phyloP scores from a whole-genome alignment of 2,329 filamentous ascomycete genomes.

The Juglanconis sp. region DNA sequence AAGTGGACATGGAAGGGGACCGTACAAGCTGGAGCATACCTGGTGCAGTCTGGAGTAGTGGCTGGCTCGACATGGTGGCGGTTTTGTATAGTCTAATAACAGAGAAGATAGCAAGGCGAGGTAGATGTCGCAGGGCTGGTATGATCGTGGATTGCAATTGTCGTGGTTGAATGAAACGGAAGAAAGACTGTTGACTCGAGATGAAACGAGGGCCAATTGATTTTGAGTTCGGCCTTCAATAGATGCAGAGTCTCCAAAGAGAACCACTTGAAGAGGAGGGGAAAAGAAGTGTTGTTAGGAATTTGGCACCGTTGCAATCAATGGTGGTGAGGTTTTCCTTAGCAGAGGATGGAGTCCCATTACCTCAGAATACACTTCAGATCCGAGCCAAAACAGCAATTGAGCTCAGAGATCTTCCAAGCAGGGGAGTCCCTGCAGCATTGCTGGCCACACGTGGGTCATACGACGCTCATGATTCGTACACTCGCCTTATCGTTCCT shows the following conservation, averaged over 20 bases:
- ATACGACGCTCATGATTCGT: not conserved
- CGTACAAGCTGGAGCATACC: constrained; percentile 51
- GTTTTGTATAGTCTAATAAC: constrained; percentile 4
- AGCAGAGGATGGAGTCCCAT: not conserved
- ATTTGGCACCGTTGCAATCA: not conserved
- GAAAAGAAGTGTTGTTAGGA: not conserved
- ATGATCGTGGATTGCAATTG: not conserved
- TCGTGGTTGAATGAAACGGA: not conserved
- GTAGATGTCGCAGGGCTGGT: not conserved
- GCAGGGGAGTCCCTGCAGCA: not conserved
- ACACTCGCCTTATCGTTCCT: not conserved
- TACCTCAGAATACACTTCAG: not conserved
- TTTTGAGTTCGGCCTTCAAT: not conserved
- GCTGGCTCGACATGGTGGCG: constrained; percentile 83
- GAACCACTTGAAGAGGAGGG: not conserved
- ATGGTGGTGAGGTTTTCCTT: not conserved
- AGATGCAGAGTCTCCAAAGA: not conserved
- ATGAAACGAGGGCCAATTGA: not conserved
- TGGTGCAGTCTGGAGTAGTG: constrained; percentile 88
- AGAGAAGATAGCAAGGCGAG: not conserved
- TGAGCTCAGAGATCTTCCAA: not conserved
- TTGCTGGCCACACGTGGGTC: not conserved
- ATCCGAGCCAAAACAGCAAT: not conserved
- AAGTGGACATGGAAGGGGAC: not conserved
- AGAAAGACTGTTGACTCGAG: not conserved